Percentiles rank a stretch among this genome's conserved stretches.
Conservation (phyloP, 768 basidiomycete genomes). For the Hemileccinum rubropunctum region DNA sequence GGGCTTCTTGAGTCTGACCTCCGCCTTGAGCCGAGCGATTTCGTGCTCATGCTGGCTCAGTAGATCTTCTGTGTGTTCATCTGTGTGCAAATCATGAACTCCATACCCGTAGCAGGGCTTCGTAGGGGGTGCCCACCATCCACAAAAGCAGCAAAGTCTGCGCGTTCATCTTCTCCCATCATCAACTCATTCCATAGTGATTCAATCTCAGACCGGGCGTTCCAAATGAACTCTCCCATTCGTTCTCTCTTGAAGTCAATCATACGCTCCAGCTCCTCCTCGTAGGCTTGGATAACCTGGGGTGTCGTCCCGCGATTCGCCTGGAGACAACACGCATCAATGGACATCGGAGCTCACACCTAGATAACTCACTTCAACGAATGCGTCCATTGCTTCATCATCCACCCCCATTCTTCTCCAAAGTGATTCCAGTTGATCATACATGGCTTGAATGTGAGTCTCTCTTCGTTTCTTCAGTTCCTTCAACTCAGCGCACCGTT, state of each 20-base stretch:
- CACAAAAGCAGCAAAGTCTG: constrained; percentile 75
- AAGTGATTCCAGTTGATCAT: constrained; percentile 87
- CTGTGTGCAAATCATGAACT: constrained; percentile 35
- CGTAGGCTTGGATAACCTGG: constrained; percentile 75
- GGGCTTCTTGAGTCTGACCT: constrained; percentile 73
- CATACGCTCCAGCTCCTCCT: constrained; percentile 89
- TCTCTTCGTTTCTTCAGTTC: constrained; percentile 76
- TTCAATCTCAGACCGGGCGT: constrained; percentile 78
- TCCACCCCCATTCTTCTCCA: constrained; percentile 85
- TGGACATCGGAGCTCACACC: not conserved
- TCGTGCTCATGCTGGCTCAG: constrained; percentile 83
- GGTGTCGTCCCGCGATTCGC: constrained; percentile 76
- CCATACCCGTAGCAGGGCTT: not conserved
- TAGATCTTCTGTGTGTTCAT: constrained; percentile 88
- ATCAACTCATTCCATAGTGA: constrained; percentile 84
- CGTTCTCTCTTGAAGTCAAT: constrained; percentile 82
- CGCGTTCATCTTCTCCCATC: constrained; percentile 78
- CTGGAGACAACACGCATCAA: constrained; percentile 13
- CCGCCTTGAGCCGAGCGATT: constrained; percentile 76
- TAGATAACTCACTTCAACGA: constrained; percentile 61
- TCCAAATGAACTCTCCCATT: constrained; percentile 80
- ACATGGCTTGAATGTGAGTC: constrained; percentile 86
- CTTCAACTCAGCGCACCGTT: constrained; percentile 56
- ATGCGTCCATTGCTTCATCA: constrained; percentile 84
- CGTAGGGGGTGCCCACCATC: constrained; percentile 57